Conservation (phyloP, 2,329 filamentous ascomycete species). For the Pseudogymnoascus sp. region DNA sequence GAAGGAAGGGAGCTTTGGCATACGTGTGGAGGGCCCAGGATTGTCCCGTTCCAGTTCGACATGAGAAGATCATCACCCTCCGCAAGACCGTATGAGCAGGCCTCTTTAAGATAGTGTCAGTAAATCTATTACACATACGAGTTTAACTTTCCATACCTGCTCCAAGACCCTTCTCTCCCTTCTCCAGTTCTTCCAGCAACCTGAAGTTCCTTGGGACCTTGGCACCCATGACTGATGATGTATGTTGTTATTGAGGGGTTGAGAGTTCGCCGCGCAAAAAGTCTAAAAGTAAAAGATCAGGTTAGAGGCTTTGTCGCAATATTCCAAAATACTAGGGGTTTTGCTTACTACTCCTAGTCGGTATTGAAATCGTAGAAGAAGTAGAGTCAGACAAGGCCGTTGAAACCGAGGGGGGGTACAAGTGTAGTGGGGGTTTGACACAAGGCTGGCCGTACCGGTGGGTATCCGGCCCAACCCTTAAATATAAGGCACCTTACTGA, state of each 20-base stretch:
- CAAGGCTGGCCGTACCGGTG: background rate
- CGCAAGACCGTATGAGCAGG: slow-evolving; percentile 92
- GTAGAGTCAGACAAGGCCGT: slow-evolving; percentile 6
- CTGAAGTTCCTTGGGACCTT: slow-evolving; percentile 95
- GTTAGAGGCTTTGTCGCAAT: background rate
- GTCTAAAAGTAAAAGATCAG: background rate
- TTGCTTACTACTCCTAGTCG: background rate
- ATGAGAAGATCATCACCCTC: slow-evolving; percentile 92
- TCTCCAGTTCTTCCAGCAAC: slow-evolving; percentile 93
- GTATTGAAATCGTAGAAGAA: background rate
- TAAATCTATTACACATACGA: background rate
- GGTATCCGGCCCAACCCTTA: background rate
- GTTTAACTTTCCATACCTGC: slow-evolving; percentile 54
- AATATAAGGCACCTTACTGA: background rate
- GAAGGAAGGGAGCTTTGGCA: slow-evolving; percentile 27
- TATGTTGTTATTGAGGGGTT: background rate
- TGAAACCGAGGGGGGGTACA: slow-evolving; percentile 8
- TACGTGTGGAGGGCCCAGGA: slow-evolving; percentile 92
- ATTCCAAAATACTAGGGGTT: background rate
- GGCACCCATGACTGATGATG: slow-evolving; percentile 34
- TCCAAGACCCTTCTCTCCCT: slow-evolving; percentile 94
- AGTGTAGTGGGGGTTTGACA: slow-evolving; percentile 7
- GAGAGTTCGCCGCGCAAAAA: background rate
- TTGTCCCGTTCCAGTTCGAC: slow-evolving; percentile 98
- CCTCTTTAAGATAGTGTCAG: slow-evolving; percentile 54